A percentile compares a stretch with the other conserved stretches of the same genome.
Evolutionary conservation across 257 asterid genomes (phyloP).

Genomic region (Solanum habrochaites): DNA sequence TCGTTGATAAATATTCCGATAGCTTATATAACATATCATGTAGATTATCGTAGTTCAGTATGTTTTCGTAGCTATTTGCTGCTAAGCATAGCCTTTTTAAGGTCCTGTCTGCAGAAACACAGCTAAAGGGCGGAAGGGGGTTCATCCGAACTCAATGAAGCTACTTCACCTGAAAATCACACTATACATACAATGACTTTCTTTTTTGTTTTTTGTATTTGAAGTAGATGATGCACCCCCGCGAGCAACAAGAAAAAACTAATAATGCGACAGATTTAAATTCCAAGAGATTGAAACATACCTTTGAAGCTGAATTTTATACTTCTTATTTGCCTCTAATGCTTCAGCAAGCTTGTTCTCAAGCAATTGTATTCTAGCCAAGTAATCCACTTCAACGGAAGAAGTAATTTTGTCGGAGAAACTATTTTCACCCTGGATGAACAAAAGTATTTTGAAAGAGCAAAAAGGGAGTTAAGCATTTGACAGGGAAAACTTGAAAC

Average conservation of each 20-base stretch:
- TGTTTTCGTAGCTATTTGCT: neutral
- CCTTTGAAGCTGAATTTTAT: slow-evolving; percentile 39
- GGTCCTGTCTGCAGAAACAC: neutral
- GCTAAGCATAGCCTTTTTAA: neutral
- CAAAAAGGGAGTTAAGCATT: neutral
- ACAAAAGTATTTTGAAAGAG: neutral
- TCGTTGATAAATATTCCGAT: neutral
- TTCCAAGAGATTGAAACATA: neutral
- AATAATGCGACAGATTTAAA: neutral
- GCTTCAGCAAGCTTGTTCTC: slow-evolving; percentile 25
- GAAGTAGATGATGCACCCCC: neutral
- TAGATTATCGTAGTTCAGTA: neutral
- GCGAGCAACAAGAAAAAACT: neutral
- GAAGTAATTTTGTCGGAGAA: slow-evolving; percentile 6
- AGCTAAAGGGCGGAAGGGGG: neutral
- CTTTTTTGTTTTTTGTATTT: too few relatives aligned
- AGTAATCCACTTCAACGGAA: slow-evolving; percentile 2
- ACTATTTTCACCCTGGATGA: slow-evolving; percentile 20
- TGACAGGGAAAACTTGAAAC: neutral
- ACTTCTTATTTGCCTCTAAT: slow-evolving; percentile 16
- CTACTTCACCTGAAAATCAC: neutral
- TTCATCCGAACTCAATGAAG: neutral
- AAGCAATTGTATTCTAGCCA: slow-evolving; percentile 4
- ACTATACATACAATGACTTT: neutral
- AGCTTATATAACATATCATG: neutral